phyloP scores from a whole-genome alignment of 768 basidiomycete species.

The Flagelloscypha sp. region DNA sequence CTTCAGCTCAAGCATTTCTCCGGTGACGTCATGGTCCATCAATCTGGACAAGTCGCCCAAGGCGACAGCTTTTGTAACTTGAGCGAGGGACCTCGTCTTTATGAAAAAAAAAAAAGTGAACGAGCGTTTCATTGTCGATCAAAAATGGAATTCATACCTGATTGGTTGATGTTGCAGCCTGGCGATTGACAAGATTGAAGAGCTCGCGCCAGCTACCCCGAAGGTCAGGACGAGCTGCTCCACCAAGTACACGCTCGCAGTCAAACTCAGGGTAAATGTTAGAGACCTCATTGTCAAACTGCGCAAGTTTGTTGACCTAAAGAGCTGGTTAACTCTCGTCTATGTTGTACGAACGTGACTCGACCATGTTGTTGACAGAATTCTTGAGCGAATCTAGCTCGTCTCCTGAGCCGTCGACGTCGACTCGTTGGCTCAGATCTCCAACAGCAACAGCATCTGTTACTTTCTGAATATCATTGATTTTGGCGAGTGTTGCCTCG shows the following conservation, averaged over 20 bases:
- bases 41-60: conserved; percentile 77
- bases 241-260: too few relatives aligned
- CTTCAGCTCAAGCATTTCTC: conserved; percentile 87
- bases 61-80: conserved; percentile 71
- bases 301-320: too few relatives aligned
- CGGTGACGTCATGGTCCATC: conserved; percentile 88
- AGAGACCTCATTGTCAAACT: too few relatives aligned
- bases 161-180: conserved; percentile 70
- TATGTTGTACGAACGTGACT: too few relatives aligned
- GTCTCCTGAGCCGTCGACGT: too few relatives aligned
- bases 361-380: too few relatives aligned
- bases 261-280: too few relatives aligned
- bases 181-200: conserved; percentile 75
- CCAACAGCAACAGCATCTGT: conserved; percentile 88
- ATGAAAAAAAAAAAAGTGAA: conserved; percentile 53
- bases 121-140: conserved; percentile 4
- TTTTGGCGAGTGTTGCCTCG: too few relatives aligned
- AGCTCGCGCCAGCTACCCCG: conserved; percentile 84
- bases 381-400: too few relatives aligned
- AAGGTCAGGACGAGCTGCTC: conserved; percentile 82
- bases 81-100: conserved; percentile 33
- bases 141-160: conserved; percentile 56
- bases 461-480: conserved; percentile 74
- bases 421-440: conserved; percentile 88
- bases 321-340: too few relatives aligned